phyloP scores from a whole-genome alignment of 2,329 filamentous ascomycete genomes.

The Xylaria sp. region DNA sequence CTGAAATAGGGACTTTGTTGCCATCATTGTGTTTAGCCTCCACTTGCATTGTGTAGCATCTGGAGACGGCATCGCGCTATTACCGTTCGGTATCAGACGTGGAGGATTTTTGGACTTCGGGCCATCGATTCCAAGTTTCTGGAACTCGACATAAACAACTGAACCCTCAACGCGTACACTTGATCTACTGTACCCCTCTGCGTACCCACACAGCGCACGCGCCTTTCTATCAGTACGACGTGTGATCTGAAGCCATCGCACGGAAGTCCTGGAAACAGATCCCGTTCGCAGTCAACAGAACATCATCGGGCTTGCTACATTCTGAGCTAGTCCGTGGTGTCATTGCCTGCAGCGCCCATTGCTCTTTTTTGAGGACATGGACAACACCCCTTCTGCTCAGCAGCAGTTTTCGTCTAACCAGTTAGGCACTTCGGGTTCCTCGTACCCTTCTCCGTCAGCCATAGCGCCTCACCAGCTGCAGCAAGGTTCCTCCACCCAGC shows the following conservation, averaged over 20 bases:
- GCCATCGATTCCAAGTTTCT: conserved; percentile 39
- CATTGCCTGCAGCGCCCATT: conserved; percentile 36
- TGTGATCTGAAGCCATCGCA: conserved; percentile 26
- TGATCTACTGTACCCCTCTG: conserved; percentile 33
- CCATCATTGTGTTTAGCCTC: conserved; percentile 41
- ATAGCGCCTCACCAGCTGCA: conserved; percentile 64
- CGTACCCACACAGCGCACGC: conserved; percentile 32
- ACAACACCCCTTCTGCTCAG: conserved; percentile 55
- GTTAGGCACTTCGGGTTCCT: conserved; percentile 64
- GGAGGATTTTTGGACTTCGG: conserved; percentile 45
- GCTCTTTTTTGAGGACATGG: conserved; percentile 58
- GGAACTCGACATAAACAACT: conserved; percentile 34
- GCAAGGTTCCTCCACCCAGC: conserved; percentile 58
- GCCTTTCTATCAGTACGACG: conserved; percentile 27
- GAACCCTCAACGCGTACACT: conserved; percentile 33
- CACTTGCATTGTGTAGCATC: conserved; percentile 35
- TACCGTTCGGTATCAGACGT: conserved; percentile 48
- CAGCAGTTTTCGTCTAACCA: conserved; percentile 64
- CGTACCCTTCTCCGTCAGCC: conserved; percentile 63
- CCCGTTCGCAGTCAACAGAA: conserved; percentile 35
- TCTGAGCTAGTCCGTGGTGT: conserved; percentile 43
- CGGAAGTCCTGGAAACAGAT: conserved; percentile 13
- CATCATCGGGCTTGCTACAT: conserved; percentile 40
- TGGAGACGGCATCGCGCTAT: conserved; percentile 42
- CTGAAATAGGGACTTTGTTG: conserved; percentile 38